Evolutionary conservation across 768 basidiomycete species (phyloP), one percentile per base, ranked within the genome.

Genomic region (Kwoniella sp.): DNA sequence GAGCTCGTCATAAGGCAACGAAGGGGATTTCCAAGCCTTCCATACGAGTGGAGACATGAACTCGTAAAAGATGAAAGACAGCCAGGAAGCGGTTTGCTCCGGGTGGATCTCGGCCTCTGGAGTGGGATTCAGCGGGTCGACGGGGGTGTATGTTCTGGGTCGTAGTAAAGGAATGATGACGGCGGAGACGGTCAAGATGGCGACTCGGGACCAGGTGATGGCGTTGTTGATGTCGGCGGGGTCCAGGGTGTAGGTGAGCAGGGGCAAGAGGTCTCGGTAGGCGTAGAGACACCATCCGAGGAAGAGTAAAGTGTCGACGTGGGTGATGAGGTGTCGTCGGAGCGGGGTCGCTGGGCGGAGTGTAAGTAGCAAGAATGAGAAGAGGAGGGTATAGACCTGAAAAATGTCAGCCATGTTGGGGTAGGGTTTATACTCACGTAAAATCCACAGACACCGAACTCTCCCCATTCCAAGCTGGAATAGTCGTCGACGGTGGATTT

Each of bases 241-340:
- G 15, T 58, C 36, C 24, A 82, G 77, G n/a, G 81, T 82, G 75
- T 81, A 87, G 0, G 86, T 88, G 17, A 83, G 78, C 9, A 88
- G 70, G 13, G 88, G 88, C 74, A 82, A 87, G 7, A 89, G 54
- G 58, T 82, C 80, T n/a, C 87, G 83, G 69, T 86, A 87, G 33
- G 79, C 77, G 68, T 83, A 88, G 8, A 86, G 81, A 10, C 68
- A 68, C 72, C 85, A 85, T 4, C 80, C 80, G 26, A 80, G 77
- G n/a, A 86, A 67, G 10, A 88, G 76, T 1, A 88, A 68, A 21
- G 80, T 71, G 60, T 83, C 83, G 65, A 86, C 76, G 69, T 88
- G 87, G 12, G 76, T 78, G 22, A 81, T 82, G 9, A 79, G 75
- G 15, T 83, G 72, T 48, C 68, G 67, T 30, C 82, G 81, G 73